Evolutionary conservation across 352 stramenopile genomes (phyloP).

Genomic region (Globisporangium parvum): DNA sequence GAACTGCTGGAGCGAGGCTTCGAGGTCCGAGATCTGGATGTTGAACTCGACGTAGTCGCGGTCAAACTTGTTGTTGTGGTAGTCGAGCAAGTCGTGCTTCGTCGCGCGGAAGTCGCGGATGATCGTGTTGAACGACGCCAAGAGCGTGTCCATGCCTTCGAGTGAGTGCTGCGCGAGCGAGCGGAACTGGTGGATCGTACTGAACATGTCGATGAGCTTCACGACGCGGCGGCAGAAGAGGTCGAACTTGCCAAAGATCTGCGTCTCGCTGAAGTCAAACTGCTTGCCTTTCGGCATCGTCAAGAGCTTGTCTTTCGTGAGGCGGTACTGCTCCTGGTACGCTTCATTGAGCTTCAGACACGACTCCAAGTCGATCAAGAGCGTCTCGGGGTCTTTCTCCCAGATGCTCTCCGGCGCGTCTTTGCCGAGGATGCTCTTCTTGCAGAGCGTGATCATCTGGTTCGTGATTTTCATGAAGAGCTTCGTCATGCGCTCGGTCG

Average conservation of each 20-base stretch:
- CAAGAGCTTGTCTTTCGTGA: conserved; percentile 86
- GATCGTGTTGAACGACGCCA: conserved; percentile 78
- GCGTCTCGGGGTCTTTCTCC: conserved; percentile 62
- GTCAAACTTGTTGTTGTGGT: conserved; percentile 90
- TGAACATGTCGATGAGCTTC: conserved; percentile 91
- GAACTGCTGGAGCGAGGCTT: conserved; percentile 85
- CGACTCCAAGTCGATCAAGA: conserved; percentile 62
- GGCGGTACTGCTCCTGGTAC: conserved; percentile 88
- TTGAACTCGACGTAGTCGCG: conserved; percentile 94
- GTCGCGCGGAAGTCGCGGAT: conserved; percentile 71
- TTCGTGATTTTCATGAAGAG: conserved; percentile 91
- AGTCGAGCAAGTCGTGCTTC: conserved; percentile 86
- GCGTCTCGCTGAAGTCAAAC: conserved; percentile 88
- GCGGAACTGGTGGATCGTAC: conserved; percentile 90
- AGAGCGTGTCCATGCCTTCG: conserved; percentile 85
- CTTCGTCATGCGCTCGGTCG: conserved; percentile 87
- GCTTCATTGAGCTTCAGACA: conserved; percentile 86
- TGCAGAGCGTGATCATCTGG: conserved; percentile 85
- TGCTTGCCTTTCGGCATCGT: conserved; percentile 89
- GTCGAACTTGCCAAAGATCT: conserved; percentile 91
- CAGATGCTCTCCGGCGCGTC: conserved; percentile 62
- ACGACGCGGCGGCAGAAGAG: conserved; percentile 86
- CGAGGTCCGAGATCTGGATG: conserved; percentile 86
- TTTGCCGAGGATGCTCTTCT: conserved; percentile 52
- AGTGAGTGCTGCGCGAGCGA: conserved; percentile 85